Evolutionary conservation across 208 protist genomes (phyloP), one percentile per base, ranked within the genome.

Genomic region (Acanthamoeba divionensis): DNA sequence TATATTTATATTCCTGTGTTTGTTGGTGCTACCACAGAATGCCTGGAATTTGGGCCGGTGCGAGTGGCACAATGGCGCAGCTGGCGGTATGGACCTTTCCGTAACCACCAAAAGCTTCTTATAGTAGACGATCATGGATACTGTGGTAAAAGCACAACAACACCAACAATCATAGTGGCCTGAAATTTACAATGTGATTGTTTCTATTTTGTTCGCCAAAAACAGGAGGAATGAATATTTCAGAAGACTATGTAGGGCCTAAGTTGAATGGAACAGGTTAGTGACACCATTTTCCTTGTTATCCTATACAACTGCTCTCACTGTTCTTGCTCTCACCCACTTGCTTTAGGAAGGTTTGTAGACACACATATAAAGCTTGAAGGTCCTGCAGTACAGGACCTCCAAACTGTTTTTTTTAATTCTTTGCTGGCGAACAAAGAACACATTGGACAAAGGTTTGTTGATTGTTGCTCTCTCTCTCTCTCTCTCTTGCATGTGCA

Each of bases 91-190:
- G 71, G 71, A 47, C 48, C 55, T 62, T 89, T 80, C 36, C 67
- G 92, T 29, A 91, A 93, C 50, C 92, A 93, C 31, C 83, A 90
- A 54, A 93, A 93, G 60, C 77, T 93, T 12, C 62, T 93, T 3
- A 80, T 93, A 1, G 73, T 92, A 3, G 92, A 93, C 50, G 67
- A 91, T 18, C 60, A 67, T 48, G 92, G 80, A 10, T 93, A 90
- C 79, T 92, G 89, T 69, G 92, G 92, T 89, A 77, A 67, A 33
- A 82, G 89, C 66, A 63, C 55, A 63, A 29, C 55, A 29, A 4
- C 55, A 31, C 4, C 26, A 63, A 63, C 55, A 29, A 63, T 63
- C n/a, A 18, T 63, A 63, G 4, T 63, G 1, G 24, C 5, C 55
- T 63, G 55, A 1, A 41, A 41, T 41, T 41, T 5, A 41, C 36